Base-by-base conservation (phyloP, 2,329 filamentous ascomycete genomes). In the Cyphellophora europaea region DNA sequence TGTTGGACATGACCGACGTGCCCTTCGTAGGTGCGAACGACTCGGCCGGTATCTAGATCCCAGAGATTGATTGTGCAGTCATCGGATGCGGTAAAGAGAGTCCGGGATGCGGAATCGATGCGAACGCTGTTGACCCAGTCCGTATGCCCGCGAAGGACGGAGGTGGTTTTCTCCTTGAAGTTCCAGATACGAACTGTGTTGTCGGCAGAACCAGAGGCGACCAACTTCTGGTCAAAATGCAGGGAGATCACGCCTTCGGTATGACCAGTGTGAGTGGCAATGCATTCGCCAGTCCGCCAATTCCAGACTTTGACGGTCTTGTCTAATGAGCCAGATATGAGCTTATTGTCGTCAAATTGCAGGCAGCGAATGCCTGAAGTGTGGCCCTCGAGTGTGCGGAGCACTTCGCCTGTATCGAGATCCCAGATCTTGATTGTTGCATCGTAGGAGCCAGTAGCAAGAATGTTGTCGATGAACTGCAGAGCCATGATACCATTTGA, bases 71-170 rank as follows among this genome's bases (percentile, higher is more conserved):
- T 77, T 0, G 83, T 91, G 53, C 86, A 81, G 56, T 98, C 91
- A 54, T 98, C 91, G 1, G 87, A 95, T 1, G 87, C 87, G 0
- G 89, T 94, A 52, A 96, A 82, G 3, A 96, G 71, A 1, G 88
- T 95, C 11, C 85, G 79, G 6, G 85, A 93, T 2, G 72, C 63
- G 0, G 79, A 72, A 56, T 98, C 87, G 23, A 98, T 75, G 47
- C 82, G 81, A 19, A 96, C 89, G n/a, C 84, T 80, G 59, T 98
- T 98, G 50, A 98, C 88, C 84, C 89, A 96, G 56, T 96, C 88
- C 0, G 71, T 76, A 55, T 98, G 91, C 6, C 88, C 89, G 15
- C 79, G 77, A 10, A 98, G 69, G 33, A 77, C 72, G 48, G 82
- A 93, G 0, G 80, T 82, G 35, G 83, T 79, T 55, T 85, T 86